phyloP scores from a whole-genome alignment of 1,139 yeast species.

The Pichia inconspicua region DNA sequence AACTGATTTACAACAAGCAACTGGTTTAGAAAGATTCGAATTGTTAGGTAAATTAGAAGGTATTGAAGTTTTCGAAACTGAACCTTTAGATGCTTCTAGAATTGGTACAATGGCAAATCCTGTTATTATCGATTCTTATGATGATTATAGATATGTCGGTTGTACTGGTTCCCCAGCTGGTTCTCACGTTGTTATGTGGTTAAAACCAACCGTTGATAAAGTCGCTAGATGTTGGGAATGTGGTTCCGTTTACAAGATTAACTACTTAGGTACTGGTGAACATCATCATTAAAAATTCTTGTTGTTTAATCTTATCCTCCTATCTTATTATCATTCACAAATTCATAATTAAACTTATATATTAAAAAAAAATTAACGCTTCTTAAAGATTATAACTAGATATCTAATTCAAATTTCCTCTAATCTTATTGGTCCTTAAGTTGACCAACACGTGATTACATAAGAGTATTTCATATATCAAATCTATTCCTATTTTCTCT shows the following conservation, averaged over 20 bases:
- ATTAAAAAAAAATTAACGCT: neutral
- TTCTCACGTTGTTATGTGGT: conserved; percentile 86
- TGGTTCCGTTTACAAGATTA: conserved; percentile 88
- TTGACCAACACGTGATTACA: neutral
- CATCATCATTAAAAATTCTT: conserved; percentile 13
- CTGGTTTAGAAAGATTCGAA: conserved; percentile 97
- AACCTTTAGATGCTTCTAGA: conserved; percentile 82
- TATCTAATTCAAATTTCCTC: neutral
- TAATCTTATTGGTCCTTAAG: neutral
- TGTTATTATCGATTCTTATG: conserved; percentile 80
- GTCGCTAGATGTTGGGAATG: conserved; percentile 98
- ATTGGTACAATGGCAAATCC: conserved; percentile 86
- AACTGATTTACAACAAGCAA: conserved; percentile 90
- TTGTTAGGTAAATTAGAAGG: conserved; percentile 92
- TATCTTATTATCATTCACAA: neutral
- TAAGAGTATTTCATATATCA: neutral
- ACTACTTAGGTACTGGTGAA: conserved; percentile 64
- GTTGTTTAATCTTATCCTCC: neutral
- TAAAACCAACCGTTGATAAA: conserved; percentile 77
- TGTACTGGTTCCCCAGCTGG: conserved; percentile 97
- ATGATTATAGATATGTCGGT: conserved; percentile 92
- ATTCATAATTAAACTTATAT: neutral
- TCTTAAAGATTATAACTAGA: neutral
- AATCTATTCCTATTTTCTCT: no score
- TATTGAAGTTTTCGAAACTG: conserved; percentile 87